A percentile compares a stretch with the other conserved stretches of the same genome.
Conservation (phyloP, 345 rosid species). For the Populus davidiana region DNA sequence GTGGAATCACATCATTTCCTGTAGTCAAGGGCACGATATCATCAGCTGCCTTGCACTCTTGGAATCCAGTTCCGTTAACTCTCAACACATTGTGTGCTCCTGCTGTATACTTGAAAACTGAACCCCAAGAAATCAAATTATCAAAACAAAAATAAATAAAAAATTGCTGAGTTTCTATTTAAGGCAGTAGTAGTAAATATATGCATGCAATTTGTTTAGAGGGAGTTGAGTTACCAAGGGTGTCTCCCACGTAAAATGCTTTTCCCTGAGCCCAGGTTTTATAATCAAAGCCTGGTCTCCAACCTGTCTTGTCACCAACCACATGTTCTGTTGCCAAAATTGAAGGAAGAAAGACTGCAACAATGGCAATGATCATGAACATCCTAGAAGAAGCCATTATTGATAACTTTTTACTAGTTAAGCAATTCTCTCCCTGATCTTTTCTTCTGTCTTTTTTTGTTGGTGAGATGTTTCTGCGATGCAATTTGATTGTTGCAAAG, state of each 20-base stretch:
- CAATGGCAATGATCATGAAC: conserved; percentile 17
- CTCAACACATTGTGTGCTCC: conserved; percentile 30
- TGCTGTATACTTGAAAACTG: conserved; percentile 32
- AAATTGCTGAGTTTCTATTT: no score
- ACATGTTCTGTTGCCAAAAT: conserved; percentile 15
- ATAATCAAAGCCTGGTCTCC: conserved; percentile 23
- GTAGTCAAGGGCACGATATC: not conserved
- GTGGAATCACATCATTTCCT: conserved; percentile 29
- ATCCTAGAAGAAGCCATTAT: conserved; percentile 32
- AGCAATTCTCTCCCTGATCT: not conserved
- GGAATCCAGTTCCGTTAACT: conserved; percentile 24
- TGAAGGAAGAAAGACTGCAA: conserved; percentile 18
- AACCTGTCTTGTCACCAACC: conserved; percentile 21
- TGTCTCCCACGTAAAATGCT: conserved; percentile 35
- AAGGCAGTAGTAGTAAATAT: not conserved
- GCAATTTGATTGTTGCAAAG: not conserved
- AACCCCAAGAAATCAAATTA: conserved; percentile 1
- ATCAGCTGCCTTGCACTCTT: conserved; percentile 15
- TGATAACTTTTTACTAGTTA: not conserved
- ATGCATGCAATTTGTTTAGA: not conserved
- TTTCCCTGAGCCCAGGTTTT: conserved; percentile 32
- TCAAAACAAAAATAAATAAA: not conserved
- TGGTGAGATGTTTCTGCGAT: not conserved
- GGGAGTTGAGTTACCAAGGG: conserved; percentile 19
- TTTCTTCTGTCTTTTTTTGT: not conserved